Evolutionary conservation across 1,284 basidiomycete genomes (phyloP).

Genomic region (Austropuccinia psidii): DNA sequence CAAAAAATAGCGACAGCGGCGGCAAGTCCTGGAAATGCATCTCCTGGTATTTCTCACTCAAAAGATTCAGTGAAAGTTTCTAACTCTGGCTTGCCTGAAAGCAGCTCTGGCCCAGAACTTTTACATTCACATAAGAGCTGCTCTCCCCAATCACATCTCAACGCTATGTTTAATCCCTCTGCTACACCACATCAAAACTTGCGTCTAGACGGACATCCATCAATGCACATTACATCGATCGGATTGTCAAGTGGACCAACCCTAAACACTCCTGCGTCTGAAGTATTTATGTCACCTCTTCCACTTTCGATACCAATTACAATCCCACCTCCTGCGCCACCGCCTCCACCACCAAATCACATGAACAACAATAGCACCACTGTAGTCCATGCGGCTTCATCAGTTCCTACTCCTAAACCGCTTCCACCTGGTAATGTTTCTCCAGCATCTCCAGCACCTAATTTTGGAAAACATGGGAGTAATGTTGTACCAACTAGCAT

Average conservation of each 20-base stretch:
- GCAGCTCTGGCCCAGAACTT: neutral
- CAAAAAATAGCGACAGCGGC: neutral
- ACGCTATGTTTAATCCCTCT: neutral
- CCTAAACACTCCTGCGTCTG: conserved; percentile 29
- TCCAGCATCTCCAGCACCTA: neutral
- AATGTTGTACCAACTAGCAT: neutral
- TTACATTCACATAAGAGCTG: neutral
- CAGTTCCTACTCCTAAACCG: neutral
- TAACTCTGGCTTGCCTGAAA: neutral
- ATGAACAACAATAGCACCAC: neutral
- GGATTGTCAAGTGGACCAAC: conserved; percentile 24
- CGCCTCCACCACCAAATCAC: conserved; percentile 26
- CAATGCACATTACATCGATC: neutral
- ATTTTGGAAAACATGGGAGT: neutral
- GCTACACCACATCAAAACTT: neutral
- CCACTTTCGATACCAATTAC: conserved; percentile 33
- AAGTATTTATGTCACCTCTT: conserved; percentile 30
- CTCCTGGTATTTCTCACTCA: neutral
- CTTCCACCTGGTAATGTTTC: conserved; percentile 3
- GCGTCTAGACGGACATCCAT: neutral
- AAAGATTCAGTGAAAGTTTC: neutral
- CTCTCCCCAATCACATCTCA: neutral
- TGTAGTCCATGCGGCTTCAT: neutral
- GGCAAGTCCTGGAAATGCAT: neutral
- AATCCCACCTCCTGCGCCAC: conserved; percentile 31